These are phyloP conservation scores for Candida chauliodis DNA, from an alignment of 805 yeast genomes.

Conservation along the genomic window DNA sequence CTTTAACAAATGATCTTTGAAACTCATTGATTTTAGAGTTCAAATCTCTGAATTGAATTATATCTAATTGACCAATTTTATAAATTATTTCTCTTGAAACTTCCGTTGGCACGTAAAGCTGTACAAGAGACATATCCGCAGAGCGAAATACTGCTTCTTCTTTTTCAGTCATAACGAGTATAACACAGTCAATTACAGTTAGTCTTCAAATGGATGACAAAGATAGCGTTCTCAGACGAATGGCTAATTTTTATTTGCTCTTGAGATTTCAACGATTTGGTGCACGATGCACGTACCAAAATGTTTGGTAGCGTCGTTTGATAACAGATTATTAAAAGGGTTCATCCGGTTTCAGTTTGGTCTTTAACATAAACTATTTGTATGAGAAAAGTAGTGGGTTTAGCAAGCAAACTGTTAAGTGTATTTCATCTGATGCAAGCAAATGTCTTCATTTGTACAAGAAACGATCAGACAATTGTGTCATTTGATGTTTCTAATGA, in stretches of 20 bases:
- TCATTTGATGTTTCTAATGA: too few species aligned
- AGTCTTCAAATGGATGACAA: neutral
- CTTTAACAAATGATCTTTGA: slow-evolving; percentile 88
- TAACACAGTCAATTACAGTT: neutral
- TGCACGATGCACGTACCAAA: neutral
- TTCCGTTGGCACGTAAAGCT: slow-evolving; percentile 87
- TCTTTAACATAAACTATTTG: too few species aligned
- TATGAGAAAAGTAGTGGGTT: too few species aligned
- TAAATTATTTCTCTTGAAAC: slow-evolving; percentile 83
- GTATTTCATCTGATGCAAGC: too few species aligned
- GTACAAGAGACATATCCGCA: slow-evolving; percentile 95
- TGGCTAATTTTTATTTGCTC: slow-evolving; percentile 5
- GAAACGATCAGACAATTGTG: too few species aligned
- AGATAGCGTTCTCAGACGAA: neutral
- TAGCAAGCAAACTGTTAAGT: too few species aligned
- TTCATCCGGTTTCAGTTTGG: too few species aligned
- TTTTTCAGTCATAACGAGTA: slow-evolving; percentile 18
- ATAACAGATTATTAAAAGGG: too few species aligned
- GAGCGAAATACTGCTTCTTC: slow-evolving; percentile 59
- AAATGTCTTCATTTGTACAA: too few species aligned
- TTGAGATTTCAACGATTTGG: slow-evolving; percentile 6
- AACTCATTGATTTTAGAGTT: slow-evolving; percentile 77
- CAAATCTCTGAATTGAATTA: slow-evolving; percentile 81
- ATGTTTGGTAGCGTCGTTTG: slow-evolving; percentile 2
- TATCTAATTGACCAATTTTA: slow-evolving; percentile 80